These are phyloP conservation scores for Orbilia javanica DNA, from an alignment of 2,329 filamentous ascomycete genomes.

Conservation along the genomic window DNA sequence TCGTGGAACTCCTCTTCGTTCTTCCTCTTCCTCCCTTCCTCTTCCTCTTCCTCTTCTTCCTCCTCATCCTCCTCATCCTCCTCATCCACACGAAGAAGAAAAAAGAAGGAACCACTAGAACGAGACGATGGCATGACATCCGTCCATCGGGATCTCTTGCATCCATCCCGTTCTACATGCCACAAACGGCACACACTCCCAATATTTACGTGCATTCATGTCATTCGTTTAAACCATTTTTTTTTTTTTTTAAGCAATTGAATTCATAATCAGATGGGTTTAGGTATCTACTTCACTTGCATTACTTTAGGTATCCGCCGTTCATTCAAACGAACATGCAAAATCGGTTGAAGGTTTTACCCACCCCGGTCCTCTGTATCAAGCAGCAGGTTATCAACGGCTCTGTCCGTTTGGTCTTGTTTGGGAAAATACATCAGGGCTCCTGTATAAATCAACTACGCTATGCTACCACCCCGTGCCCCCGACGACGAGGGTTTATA, in stretches of 20 bases:
- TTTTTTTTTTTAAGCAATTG: no score
- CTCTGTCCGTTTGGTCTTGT: neutral
- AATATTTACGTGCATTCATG: constrained; percentile 49
- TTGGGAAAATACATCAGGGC: neutral
- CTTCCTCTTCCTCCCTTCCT: neutral
- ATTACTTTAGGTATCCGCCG: no score
- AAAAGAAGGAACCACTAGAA: neutral
- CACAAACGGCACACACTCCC: neutral
- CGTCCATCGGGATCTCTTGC: neutral
- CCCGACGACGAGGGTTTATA: neutral
- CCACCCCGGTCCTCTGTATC: no score
- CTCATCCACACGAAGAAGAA: no score
- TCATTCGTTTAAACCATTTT: constrained; percentile 55
- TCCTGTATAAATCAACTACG: no score
- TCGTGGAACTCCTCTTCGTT: constrained; percentile 47
- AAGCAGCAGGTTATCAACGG: constrained; percentile 7
- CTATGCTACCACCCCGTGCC: no score
- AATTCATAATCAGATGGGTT: neutral
- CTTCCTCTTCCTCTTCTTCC: neutral
- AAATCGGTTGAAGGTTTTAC: no score
- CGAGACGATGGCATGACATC: constrained; percentile 35
- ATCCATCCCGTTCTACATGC: constrained; percentile 16
- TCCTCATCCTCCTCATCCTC: no score
- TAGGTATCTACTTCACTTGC: no score
- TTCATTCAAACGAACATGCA: no score